Percentiles rank a stretch among this genome's conserved stretches.
phyloP scores from a whole-genome alignment of 768 basidiomycete genomes.

The Butyriboletus loyo region DNA sequence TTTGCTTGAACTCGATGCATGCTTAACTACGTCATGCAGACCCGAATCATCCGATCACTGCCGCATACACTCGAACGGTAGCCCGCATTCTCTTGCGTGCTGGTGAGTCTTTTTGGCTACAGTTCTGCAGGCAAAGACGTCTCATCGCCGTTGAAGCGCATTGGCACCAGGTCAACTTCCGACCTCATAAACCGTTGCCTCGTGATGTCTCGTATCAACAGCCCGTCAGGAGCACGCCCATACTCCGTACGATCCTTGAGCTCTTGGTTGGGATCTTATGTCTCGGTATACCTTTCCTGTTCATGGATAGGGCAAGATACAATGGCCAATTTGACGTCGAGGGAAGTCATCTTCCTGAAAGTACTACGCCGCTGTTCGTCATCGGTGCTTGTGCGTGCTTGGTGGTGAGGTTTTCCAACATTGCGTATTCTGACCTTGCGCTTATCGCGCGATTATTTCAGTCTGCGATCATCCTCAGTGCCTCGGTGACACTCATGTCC shows the following conservation, averaged over 20 bases:
- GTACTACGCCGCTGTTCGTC: conserved; percentile 56
- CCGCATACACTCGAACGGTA: conserved; percentile 61
- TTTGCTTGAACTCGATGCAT: neutral
- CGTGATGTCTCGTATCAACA: conserved; percentile 41
- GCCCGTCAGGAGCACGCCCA: conserved; percentile 30
- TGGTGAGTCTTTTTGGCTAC: conserved; percentile 41
- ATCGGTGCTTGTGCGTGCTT: conserved; percentile 64
- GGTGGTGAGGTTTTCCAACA: conserved; percentile 45
- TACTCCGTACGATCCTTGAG: conserved; percentile 53
- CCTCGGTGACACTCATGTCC: conserved; percentile 78
- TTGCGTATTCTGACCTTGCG: neutral
- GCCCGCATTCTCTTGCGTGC: conserved; percentile 67
- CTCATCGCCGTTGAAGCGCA: conserved; percentile 37
- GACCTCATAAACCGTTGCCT: conserved; percentile 65
- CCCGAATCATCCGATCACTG: conserved; percentile 19
- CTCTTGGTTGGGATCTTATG: conserved; percentile 61
- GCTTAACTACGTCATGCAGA: conserved; percentile 11
- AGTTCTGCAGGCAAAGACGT: too few species aligned
- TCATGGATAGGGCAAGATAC: conserved; percentile 50
- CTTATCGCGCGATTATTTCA: conserved; percentile 28
- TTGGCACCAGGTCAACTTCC: conserved; percentile 71
- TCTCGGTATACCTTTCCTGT: conserved; percentile 78
- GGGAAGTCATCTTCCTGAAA: conserved; percentile 42
- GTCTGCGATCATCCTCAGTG: conserved; percentile 80
- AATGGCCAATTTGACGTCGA: conserved; percentile 58